A percentile compares a stretch with the other conserved stretches of the same genome.
Evolutionary conservation across 768 basidiomycete genomes (phyloP).

Genomic region (Hericium coralloides): DNA sequence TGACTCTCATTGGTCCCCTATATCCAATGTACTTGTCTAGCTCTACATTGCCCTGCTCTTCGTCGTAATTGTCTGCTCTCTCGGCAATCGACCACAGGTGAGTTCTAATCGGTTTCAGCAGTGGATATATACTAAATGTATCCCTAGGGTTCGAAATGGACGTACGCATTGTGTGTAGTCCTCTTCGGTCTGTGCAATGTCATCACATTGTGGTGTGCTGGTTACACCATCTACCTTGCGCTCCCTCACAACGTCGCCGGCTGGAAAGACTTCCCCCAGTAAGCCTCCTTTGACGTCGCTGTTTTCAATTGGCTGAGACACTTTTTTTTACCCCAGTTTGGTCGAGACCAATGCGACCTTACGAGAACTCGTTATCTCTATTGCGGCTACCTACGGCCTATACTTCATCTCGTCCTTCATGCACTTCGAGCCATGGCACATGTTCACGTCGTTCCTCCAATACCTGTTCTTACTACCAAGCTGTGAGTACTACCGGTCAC

Average conservation of each 20-base stretch:
- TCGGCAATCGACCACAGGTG: constrained; percentile 80
- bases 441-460: constrained; percentile 87
- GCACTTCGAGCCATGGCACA: constrained; percentile 94
- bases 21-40: constrained; percentile 25
- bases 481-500: constrained; percentile 26
- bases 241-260: constrained; percentile 66
- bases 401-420: constrained; percentile 84
- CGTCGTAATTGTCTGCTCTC: constrained; percentile 75
- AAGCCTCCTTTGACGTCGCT: constrained; percentile 17
- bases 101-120: not conserved
- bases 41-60: constrained; percentile 82
- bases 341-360: constrained; percentile 59
- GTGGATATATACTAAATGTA: not conserved
- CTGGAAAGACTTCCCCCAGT: constrained; percentile 71
- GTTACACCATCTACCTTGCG: constrained; percentile 80
- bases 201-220: constrained; percentile 84
- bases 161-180: constrained; percentile 66
- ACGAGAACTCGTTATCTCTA: constrained; percentile 76
- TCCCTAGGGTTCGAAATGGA: constrained; percentile 73
- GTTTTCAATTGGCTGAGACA: not conserved
- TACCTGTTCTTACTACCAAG: constrained; percentile 87
- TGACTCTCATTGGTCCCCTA: not conserved
- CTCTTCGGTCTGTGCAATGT: constrained; percentile 72
- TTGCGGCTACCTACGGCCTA: constrained; percentile 70
- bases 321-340: constrained; percentile 30